Evolutionary conservation across 129 eudicot species (phyloP), one percentile per base, ranked within the genome.

Genomic region (Saussurea involucrata): DNA sequence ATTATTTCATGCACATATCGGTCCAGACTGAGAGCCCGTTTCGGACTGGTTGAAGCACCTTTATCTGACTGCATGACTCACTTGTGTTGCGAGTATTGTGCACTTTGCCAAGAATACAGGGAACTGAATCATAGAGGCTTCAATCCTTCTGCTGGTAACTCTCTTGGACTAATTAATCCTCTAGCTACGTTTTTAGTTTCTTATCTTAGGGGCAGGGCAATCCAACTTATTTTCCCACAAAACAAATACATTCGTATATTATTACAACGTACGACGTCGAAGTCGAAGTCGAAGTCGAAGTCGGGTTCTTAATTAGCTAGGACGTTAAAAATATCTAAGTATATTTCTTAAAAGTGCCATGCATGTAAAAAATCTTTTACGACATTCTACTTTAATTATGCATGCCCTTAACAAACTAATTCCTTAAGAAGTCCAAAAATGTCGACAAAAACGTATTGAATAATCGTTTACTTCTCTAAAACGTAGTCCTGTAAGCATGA

Each of bases 101-200:
- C 89, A 37, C 85, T 87, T 61, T 82, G 89, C 69, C 92, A 87
- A 85, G 92, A 85, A 80, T 82, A 87, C 21, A 76, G 92, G 64
- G 92, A 87, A 83, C 92, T 87, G 10, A 67, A 85, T 28, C 8
- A 68, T 55, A 80, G 85, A 32, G 92, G 92, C 37, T 8, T 87
- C 0, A 85, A 85, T 76, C 89, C 89, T 65, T 84, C 89, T 17
- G 64, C 80, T 8, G 87, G 92, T 87, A 79, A 21, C 65, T 46
- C 42, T 75, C 37, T 21, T 74, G 57, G 10, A 49, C 58, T 49
- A 49, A 17, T 49, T 49, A 15, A 49, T 49, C 58, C 58, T 49
- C 58, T 46, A 15, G 1, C 58, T 15, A 17, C 1, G 58, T 15
- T 49, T 49, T 17, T 15, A 49, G 58, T 49, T 42, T 42, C 53